phyloP scores from a whole-genome alignment of 2,329 filamentous ascomycete species.

The Penicillium sp. region DNA sequence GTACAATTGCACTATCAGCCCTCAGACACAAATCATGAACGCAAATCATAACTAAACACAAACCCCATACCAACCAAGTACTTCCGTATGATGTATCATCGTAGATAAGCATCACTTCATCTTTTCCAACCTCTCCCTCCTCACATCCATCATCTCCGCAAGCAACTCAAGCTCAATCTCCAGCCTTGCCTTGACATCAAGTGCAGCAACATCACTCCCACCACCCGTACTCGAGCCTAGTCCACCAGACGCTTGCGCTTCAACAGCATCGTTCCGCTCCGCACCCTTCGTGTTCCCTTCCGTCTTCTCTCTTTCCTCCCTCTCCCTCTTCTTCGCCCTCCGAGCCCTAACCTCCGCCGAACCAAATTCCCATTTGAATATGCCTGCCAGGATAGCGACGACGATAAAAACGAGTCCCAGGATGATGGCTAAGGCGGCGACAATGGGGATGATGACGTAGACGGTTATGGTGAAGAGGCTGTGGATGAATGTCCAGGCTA shows the following conservation, averaged over 20 bases:
- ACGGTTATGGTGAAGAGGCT: background rate
- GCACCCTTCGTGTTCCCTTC: background rate
- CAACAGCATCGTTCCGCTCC: no score
- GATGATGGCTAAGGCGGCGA: background rate
- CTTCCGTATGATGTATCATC: no score
- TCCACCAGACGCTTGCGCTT: no score
- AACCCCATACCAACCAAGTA: background rate
- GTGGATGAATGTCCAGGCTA: background rate
- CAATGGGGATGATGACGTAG: background rate
- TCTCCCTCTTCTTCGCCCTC: background rate
- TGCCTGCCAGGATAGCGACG: background rate
- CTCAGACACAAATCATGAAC: no score
- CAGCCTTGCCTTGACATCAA: background rate
- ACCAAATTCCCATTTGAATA: background rate
- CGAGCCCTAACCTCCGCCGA: background rate
- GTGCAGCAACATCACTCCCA: background rate
- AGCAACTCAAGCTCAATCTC: conserved; percentile 1
- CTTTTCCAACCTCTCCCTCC: background rate
- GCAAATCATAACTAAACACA: no score
- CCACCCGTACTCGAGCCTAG: no score
- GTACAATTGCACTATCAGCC: no score
- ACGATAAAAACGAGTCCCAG: background rate
- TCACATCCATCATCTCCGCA: background rate
- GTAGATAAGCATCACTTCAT: background rate
- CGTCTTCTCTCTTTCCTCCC: background rate